Evolutionary conservation across 78 protist genomes (phyloP), one percentile per base, ranked within the genome.

Genomic region (Anaeramoeba flamelloides): DNA sequence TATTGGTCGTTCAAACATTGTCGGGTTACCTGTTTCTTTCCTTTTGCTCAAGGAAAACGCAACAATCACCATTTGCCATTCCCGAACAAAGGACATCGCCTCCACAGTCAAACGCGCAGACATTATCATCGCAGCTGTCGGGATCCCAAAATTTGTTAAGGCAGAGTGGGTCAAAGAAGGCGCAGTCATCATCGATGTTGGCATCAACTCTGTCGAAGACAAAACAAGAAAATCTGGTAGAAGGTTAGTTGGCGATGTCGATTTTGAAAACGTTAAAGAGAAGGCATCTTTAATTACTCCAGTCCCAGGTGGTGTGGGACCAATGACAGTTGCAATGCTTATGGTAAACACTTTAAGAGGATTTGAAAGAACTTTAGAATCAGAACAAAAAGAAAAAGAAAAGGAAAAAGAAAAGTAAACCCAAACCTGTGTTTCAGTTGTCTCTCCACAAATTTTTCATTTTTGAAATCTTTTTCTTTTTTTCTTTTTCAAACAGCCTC

Each of bases 281-380:
- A 84, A 77, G 17, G 96, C 96, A 0, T 40, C 85, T 39, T 84
- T 80, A 33, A 92, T 93, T 82, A 91, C 99, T 1, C 99, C 99
- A 4, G 99, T 95, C 40, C 99, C 99, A 2, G 99, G 99, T 1
- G 99, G 99, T 31, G 97, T 96, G 36, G 99, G 99, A 36, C 99
- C 99, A 39, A 93, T 96, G 98, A 94, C 97, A 2, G 83, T 93
- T 3, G 94, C 94, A 2, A 88, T 88, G 90, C 82, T 93, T 26
- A 40, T 93, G 53, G 40, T 77, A 36, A 93, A 93, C 84, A 89
- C 92, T n/a, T n/a, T n/a, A n/a, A n/a, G n/a, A n/a, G n/a, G n/a
- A n/a, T n/a, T n/a, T n/a, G n/a, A n/a, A n/a, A n/a, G n/a, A n/a
- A n/a, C n/a, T n/a, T n/a, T n/a, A n/a, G n/a, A n/a, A n/a, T n/a